Conservation (phyloP, 352 stramenopile species). For the Blastocystis sp. region DNA sequence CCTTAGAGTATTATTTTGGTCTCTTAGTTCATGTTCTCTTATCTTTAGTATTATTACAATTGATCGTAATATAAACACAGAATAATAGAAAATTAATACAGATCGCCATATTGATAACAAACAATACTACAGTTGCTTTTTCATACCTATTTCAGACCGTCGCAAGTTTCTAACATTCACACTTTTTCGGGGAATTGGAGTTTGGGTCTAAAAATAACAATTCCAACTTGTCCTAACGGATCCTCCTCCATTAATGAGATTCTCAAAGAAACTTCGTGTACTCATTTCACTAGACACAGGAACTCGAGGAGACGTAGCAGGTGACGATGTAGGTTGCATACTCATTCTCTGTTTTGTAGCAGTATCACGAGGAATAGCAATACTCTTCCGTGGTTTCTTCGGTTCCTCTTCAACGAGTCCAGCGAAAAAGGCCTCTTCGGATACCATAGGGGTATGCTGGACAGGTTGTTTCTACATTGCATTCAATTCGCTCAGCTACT, state of each 20-base stretch:
- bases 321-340: neutral
- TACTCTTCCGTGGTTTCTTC: constrained; percentile 13
- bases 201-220: neutral
- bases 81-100: neutral
- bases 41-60: neutral
- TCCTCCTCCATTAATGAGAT: constrained; percentile 38
- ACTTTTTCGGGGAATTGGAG: constrained; percentile 38
- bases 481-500: neutral
- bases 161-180: constrained; percentile 42
- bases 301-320: neutral
- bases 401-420: neutral
- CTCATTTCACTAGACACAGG: neutral
- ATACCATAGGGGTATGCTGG: neutral
- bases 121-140: constrained; percentile 8
- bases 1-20: neutral
- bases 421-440: constrained; percentile 34
- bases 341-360: neutral
- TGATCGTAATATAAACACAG: too few species aligned
- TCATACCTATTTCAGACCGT: neutral
- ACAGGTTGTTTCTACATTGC: neutral
- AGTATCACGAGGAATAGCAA: neutral
- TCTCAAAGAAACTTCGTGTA: constrained; percentile 44
- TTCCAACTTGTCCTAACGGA: neutral
- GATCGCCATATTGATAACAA: neutral
- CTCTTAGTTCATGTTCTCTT: neutral